Conservation (phyloP, 2,329 filamentous ascomycete genomes). For the Coniochaeta prunicola region DNA sequence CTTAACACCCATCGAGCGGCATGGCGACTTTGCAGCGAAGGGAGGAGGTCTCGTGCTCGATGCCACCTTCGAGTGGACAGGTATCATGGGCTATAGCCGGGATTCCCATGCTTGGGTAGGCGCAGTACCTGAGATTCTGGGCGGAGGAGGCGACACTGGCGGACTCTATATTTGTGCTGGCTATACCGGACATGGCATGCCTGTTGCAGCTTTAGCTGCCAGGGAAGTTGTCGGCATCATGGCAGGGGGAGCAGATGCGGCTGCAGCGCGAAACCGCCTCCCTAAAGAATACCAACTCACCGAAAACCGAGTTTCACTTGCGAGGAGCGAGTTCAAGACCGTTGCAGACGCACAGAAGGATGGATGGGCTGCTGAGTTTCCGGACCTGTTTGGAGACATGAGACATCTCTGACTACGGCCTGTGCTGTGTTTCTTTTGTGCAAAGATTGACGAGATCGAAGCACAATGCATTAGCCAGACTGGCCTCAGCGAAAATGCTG, state of each 20-base stretch:
- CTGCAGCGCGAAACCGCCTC: background rate
- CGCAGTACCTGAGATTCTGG: constrained; percentile 43
- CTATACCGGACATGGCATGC: constrained; percentile 73
- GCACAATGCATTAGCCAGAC: background rate
- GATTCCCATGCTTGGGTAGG: constrained; percentile 68
- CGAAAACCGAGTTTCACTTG: background rate
- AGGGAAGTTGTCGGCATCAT: constrained; percentile 58
- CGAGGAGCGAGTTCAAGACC: background rate
- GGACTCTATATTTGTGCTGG: constrained; percentile 59
- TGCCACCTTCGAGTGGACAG: constrained; percentile 63
- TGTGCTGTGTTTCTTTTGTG: background rate
- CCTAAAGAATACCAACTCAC: background rate
- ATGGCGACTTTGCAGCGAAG: constrained; percentile 15
- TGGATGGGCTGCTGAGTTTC: background rate
- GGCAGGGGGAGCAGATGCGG: constrained; percentile 22
- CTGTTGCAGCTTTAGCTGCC: constrained; percentile 60
- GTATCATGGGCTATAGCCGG: constrained; percentile 69
- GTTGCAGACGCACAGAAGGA: background rate
- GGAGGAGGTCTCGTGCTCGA: constrained; percentile 32
- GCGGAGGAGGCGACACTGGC: constrained; percentile 39
- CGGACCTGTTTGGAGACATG: background rate
- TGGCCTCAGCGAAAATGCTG: too few relatives aligned
- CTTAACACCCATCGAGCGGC: constrained; percentile 16
- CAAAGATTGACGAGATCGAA: background rate
- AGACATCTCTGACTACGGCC: background rate